Evolutionary conservation across 1,284 basidiomycete species (phyloP), one percentile per base, ranked within the genome.

Genomic region (Ganoderma leucocontextum): DNA sequence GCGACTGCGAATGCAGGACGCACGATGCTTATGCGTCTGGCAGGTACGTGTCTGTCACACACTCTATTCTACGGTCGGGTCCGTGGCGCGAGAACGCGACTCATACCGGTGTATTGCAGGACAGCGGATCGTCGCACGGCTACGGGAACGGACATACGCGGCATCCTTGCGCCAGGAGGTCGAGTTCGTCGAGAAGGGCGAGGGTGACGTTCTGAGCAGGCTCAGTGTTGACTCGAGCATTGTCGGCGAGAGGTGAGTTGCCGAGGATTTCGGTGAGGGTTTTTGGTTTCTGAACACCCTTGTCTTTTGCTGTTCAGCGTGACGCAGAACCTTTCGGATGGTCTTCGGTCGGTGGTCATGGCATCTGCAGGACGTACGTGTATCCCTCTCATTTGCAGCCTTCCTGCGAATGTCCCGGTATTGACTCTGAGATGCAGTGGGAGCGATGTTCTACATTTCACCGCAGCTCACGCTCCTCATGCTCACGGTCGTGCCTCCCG

Each of bases 391-490:
- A 39, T 39, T 15, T 36, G 33, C 35, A 1, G 22, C n/a, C 7
- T 59, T 7, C 2, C 5, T 61, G 29, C 10, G 19, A n/a, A 55
- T 5, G 25, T 3, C 22, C 12, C 5, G 13, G 12, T 4, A n/a
- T 36, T 35, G 29, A 38, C 35, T 49, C 17, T 42, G 52, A 29
- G 25, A 12, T 60, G n/a, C 73, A 93, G 95, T 98, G 72, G 94
- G 94, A 52, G 95, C 96, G 65, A 99, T 99, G 97, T 92, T 99
- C 75, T 97, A 93, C 82, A 90, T 99, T 70, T 98, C 96, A 1
- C 93, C 95, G 0, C 92, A 92, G 65, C 83, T 99, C 67, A 98
- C 97, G 0, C 79, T 95, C 60, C 85, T 99, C 69, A 99, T 99
- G 97, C 87, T 99, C 70, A 89, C 91, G 25, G 91, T 98, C 63